Base-by-base conservation (phyloP, 2,329 filamentous ascomycete genomes). In the Penicillium frequentans region DNA sequence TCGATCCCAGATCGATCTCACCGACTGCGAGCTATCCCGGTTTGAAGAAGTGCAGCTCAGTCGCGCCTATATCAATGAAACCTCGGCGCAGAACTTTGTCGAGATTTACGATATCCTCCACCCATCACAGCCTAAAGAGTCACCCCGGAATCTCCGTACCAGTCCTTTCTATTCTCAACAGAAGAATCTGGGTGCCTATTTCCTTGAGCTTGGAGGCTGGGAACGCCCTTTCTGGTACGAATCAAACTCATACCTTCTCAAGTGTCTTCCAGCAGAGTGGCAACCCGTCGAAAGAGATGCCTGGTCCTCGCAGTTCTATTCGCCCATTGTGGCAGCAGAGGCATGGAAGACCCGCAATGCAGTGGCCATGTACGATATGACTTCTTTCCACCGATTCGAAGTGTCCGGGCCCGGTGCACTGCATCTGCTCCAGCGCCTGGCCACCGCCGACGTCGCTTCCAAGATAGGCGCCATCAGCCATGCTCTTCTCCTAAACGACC, bases 91-190 rank as follows among this genome's bases (percentile, higher is more conserved):
- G 64, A 86, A 84, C 62, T 88, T 88, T 49, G 80, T 84, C 24
- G 85, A 88, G 60, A 80, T 88, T 1, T 88, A 88, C 72, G 85
- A 87, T 58, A 86, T 88, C 39, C 59, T 87, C 0, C 85, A 88
- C 56, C 85, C 85, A 0, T 74, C 85, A 0, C 82, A 85, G 52
- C 85, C 84, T 0, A 80, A 79, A 27, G 75, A 80, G 0, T 85
- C 82, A 0, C 85, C 84, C 0, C 81, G 86, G 0, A 81, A 84
- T 56, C 75, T 88, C 2, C 82, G 85, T 7, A 71, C 82, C 14
- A 86, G 82, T 59, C 84, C 85, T 0, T 88, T 87, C 66, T 75
- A 85, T 57, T 59, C 74, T 1, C 79, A 82, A 1, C 82, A 88
- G 58, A 67, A 70, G 14, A 80, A 85, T 50, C 79, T 86, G 0